Evolutionary conservation across 2,329 filamentous ascomycete genomes (phyloP), one percentile per base, ranked within the genome.

Genomic region (Myriosclerotinia scirpicola): DNA sequence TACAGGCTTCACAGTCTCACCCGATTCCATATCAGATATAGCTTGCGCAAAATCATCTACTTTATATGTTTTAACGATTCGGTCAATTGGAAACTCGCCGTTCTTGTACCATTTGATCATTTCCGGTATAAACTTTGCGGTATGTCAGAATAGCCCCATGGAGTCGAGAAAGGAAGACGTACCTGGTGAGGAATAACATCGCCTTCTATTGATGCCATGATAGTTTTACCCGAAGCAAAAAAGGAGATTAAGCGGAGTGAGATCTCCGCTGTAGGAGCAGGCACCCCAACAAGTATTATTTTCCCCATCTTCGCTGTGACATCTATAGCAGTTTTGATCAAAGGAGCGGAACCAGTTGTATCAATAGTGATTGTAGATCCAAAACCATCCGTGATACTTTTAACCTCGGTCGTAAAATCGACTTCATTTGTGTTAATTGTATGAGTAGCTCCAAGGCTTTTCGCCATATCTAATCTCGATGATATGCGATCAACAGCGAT

Each of bases 101-200:
- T 81, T 76, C 17, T 77, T 72, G 66, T 81, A 81, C 82, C 81
- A 83, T 59, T 79, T 68, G 20, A 84, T 80, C 80, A 83, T 76
- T 71, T 80, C 74, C 0, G 82, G 81, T 5, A 83, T 75, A 67
- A 77, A 81, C 54, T 67, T 52, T 20, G 14, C 3, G 14, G 46
- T 52, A 34, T 36, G 22, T 48, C 12, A 64, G 46, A 52, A 22
- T 38, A 26, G 59, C 59, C 20, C 20, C 12, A 11, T 20, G 9
- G 12, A 30, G n/a, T 8, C 15, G 2, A 9, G 34, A n/a, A 22
- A 38, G 38, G 8, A 11, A n/a, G 38, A 20, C 54, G 20, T 38
- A 55, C 54, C n/a, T 17, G 30, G 30, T 17, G 12, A 38, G 54
- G 54, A 14, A 55, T n/a, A 40, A 14, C 34, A 55, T 55, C 54